Percentiles rank a stretch among this genome's conserved stretches.
phyloP scores from a whole-genome alignment of 495 filamentous ascomycete species.

The Glarea lozoyensis region DNA sequence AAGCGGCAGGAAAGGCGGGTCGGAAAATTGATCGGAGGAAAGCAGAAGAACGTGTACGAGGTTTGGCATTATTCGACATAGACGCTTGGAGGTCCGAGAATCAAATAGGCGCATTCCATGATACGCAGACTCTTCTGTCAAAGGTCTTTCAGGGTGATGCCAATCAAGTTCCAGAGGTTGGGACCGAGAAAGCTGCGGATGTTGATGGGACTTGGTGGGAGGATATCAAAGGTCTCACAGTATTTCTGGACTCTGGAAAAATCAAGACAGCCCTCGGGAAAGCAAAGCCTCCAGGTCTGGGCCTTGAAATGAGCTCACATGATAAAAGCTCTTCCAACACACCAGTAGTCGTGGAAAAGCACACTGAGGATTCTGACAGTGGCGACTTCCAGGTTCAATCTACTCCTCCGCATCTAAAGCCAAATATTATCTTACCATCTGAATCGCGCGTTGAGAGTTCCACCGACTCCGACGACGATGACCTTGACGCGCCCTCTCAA shows the following conservation, averaged over 20 bases:
- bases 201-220: conserved; percentile 44
- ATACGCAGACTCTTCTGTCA: conserved; percentile 10
- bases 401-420: conserved; percentile 27
- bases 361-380: conserved; percentile 29
- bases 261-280: conserved; percentile 8
- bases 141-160: conserved; percentile 22
- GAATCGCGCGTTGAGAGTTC: too few relatives aligned
- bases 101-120: background rate
- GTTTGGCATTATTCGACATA: conserved; percentile 43
- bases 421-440: too few relatives aligned
- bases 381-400: conserved; percentile 44
- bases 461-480: conserved; percentile 22
- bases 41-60: conserved; percentile 43
- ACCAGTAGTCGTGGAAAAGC: background rate
- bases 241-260: conserved; percentile 7
- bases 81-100: conserved; percentile 29
- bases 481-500: conserved; percentile 21
- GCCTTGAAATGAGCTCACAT: background rate
- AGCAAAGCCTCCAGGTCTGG: conserved; percentile 1
- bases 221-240: conserved; percentile 27
- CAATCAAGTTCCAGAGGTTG: conserved; percentile 4
- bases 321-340: conserved; percentile 1
- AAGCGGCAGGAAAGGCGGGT: conserved; percentile 39
- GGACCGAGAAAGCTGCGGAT: conserved; percentile 13
- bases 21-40: conserved; percentile 32